Percentiles rank a stretch among this genome's conserved stretches.
phyloP scores from a whole-genome alignment of 2,329 filamentous ascomycete genomes.

The Pseudogymnoascus sp. region DNA sequence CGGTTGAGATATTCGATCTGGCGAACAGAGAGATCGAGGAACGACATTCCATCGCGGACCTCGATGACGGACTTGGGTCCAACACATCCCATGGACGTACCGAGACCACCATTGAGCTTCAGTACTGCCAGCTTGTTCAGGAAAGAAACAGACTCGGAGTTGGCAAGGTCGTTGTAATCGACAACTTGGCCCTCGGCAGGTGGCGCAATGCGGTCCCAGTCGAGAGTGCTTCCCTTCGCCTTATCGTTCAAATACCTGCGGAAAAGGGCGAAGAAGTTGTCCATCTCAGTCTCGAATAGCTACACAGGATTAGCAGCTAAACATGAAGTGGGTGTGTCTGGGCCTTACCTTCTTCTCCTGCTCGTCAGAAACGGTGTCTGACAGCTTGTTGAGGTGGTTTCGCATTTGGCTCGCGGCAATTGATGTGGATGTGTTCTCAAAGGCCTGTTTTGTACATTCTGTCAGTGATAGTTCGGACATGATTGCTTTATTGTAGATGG shows the following conservation, averaged over 20 bases:
- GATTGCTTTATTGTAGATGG: conserved; percentile 8
- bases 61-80: conserved; percentile 99
- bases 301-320: conserved; percentile 29
- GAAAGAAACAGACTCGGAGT: conserved; percentile 85
- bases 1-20: conserved; percentile 99
- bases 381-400: conserved; percentile 87
- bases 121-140: conserved; percentile 95
- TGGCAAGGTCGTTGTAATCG: conserved; percentile 83
- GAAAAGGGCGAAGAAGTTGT: conserved; percentile 99
- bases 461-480: conserved; percentile 11
- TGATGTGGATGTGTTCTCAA: conserved; percentile 98
- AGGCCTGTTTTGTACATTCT: conserved; percentile 55
- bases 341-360: conserved; percentile 68
- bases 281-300: conserved; percentile 98
- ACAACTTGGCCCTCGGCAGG: conserved; percentile 91
- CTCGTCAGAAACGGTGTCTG: conserved; percentile 80
- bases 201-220: conserved; percentile 95
- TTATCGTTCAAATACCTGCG: conserved; percentile 97
- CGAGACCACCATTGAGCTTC: conserved; percentile 98
- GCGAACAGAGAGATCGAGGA: conserved; percentile 95
- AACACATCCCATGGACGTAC: conserved; percentile 99
- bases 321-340: not conserved
- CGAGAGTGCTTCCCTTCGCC: conserved; percentile 89
- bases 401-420: conserved; percentile 98
- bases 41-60: conserved; percentile 99